Conservation (phyloP, 2,329 filamentous ascomycete species). For the Knoxdaviesia proteae region DNA sequence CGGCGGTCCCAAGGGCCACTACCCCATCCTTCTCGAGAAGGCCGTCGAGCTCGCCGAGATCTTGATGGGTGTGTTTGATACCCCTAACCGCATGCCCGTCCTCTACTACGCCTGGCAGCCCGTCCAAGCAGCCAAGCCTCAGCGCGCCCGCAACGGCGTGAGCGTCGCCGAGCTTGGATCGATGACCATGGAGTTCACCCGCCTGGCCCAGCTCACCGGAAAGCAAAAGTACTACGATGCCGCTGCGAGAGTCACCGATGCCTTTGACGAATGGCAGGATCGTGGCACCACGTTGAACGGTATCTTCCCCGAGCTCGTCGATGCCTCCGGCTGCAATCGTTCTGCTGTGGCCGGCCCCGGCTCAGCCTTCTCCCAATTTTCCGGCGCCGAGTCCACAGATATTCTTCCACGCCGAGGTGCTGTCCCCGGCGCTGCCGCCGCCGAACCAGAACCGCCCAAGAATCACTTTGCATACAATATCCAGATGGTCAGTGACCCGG, state of each 20-base stretch:
- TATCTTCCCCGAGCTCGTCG: constrained; percentile 57
- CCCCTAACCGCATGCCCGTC: constrained; percentile 80
- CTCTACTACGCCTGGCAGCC: constrained; percentile 65
- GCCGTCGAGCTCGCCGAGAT: constrained; percentile 63
- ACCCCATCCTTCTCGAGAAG: constrained; percentile 53
- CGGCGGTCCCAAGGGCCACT: constrained; percentile 30
- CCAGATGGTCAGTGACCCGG: too few species aligned
- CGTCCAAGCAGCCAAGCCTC: constrained; percentile 38
- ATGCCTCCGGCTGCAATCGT: constrained; percentile 59
- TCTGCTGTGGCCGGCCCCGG: constrained; percentile 13
- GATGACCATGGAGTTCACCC: constrained; percentile 72
- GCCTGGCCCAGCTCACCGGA: constrained; percentile 66
- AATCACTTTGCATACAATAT: too few species aligned
- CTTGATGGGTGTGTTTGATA: constrained; percentile 69
- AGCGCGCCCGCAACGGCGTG: constrained; percentile 33
- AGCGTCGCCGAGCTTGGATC: constrained; percentile 55
- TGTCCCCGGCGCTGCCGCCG: too few species aligned
- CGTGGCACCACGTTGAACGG: constrained; percentile 48
- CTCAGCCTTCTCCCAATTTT: too few species aligned
- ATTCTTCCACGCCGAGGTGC: too few species aligned
- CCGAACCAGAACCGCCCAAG: too few species aligned
- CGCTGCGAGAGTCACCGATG: constrained; percentile 65
- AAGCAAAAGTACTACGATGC: constrained; percentile 77
- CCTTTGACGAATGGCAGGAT: constrained; percentile 55
- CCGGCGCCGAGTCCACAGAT: too few species aligned